Base-by-base conservation (phyloP, 2,329 filamentous ascomycete species). In the Penicillium sp. region DNA sequence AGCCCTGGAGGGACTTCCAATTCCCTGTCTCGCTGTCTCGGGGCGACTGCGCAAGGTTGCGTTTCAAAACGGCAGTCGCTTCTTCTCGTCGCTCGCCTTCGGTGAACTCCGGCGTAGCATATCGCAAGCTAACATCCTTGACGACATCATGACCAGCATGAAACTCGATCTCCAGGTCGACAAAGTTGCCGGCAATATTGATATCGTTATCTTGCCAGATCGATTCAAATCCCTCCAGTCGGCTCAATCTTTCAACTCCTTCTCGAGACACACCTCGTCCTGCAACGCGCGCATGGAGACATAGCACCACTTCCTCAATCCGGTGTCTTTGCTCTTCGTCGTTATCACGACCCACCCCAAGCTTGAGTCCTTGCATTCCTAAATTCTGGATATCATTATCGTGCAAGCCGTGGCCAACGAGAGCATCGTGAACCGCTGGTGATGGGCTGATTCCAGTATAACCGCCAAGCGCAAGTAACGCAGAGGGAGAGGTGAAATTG, bases 161-260 rank as follows among this genome's bases (percentile, higher is more conserved):
- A 50, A 80, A 80, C 44, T 77, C 75, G 48, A 80, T 77, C 56
- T 80, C 78, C 16, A 80, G 67, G 52, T 80, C 78, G 31, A 80
- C 77, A 53, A 75, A 75, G 47, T 79, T 77, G 4, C 78, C 78
- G 8, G 77, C 78, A 59, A 80, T 78, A 48, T 71, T 79, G 45
- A 80, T 69, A 57, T 72, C 75, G 43, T 80, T 74, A 16, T 79
- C 76, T 59, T 79, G 76, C 77, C 77, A 79, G 43, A 79, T 75
- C 14, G 76, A 78, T 50, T 78, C 76, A 31, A 80, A 78, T 2
- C 76, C 77, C 57, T 79, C 75, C 2, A 80, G 64, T 50, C 72
- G 69, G 23, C 72, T 75, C 23, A 80, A 53, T 49, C 76, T 69
- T 58, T 80, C 76, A 27, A 80, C 68, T 0, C 75, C 72, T 50